Base-by-base conservation (phyloP, 768 basidiomycete species). In the Termitomyces eurrhizus region DNA sequence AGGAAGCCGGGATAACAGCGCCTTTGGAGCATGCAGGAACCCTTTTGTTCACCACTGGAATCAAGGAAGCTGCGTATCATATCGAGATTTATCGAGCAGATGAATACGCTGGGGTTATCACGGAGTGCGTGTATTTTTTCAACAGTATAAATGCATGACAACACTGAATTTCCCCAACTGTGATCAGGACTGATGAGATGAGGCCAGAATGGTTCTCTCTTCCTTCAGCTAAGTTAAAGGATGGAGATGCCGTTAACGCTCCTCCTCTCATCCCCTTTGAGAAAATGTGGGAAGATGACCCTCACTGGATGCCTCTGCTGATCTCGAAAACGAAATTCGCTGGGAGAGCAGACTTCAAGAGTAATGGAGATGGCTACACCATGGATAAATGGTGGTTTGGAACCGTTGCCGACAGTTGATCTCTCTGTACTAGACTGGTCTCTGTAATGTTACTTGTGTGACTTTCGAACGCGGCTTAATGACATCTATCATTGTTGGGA, bases 121-220 rank as follows among this genome's bases (percentile, higher is more conserved):
- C 75, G 14, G 92, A 93, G 93, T 93, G 73, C 62, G 84, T 74
- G 32, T 26, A 49, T 29, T 51, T 4, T 8, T 51, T n/a, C 44
- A 54, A 26, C 8, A 36, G 33, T 41, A 18, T 37, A 14, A 1
- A 56, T 36, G 39, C 13, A 45, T 50, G 4, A 54, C 26, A n/a
- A 21, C 21, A 52, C 29, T 18, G 21, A 9, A 21, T 55, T 57
- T 11, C 48, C 12, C 41, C n/a, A 13, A 13, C 21, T 11, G 9
- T 44, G n/a, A n/a, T 1, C 62, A 95, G 93, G 66, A 85, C 89
- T 0, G 92, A 95, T 36, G 93, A 95, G 69, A 95, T 95, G 93
- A 79, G 79, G 21, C 93, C 93, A 0, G 69, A 85, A 66, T 95
- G 93, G 93, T 93, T 92, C 68, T 73, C 79, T 16, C 65, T 79